Conservation (phyloP, 495 filamentous ascomycete species). For the Astrothelium macrocarpum region DNA sequence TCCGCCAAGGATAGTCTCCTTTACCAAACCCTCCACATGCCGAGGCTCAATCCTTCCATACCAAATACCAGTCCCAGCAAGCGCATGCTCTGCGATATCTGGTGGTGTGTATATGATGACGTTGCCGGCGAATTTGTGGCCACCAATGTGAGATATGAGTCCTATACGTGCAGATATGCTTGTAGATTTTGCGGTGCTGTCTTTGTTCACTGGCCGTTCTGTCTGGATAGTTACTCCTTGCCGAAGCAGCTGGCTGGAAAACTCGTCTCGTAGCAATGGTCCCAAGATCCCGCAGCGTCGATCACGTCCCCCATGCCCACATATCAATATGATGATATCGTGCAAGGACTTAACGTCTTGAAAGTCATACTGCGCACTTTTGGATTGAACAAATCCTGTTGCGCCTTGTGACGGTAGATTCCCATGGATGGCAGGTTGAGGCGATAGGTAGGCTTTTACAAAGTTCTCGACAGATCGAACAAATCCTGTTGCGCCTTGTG, state of each 20-base stretch:
- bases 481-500: slow-evolving; percentile 36
- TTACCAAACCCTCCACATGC: slow-evolving; percentile 77
- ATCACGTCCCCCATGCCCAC: slow-evolving; percentile 74
- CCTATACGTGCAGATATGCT: slow-evolving; percentile 47
- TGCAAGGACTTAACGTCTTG: slow-evolving; percentile 43
- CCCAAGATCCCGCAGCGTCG: slow-evolving; percentile 71
- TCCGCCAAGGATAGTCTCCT: slow-evolving; percentile 67
- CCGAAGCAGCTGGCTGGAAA: slow-evolving; percentile 42
- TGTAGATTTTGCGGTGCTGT: slow-evolving; percentile 8
- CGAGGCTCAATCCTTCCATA: slow-evolving; percentile 81
- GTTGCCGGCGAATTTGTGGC: slow-evolving; percentile 91
- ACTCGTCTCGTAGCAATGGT: slow-evolving; percentile 59
- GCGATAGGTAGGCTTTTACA: slow-evolving; percentile 48
- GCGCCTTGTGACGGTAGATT: slow-evolving; percentile 41
- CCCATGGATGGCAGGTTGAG: slow-evolving; percentile 48
- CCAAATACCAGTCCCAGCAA: slow-evolving; percentile 83
- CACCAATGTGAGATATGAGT: slow-evolving; percentile 79
- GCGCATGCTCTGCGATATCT: slow-evolving; percentile 36
- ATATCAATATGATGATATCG: slow-evolving; percentile 68
- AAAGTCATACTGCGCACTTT: slow-evolving; percentile 33
- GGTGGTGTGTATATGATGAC: slow-evolving; percentile 83
- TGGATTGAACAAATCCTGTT: slow-evolving; percentile 27
- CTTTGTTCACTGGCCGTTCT: slow-evolving; percentile 8
- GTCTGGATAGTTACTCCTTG: slow-evolving; percentile 26
- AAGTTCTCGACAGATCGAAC: slow-evolving; percentile 35